Percentiles rank a stretch among this genome's conserved stretches.
phyloP scores from a whole-genome alignment of 2,329 filamentous ascomycete genomes.

The Fusarium pseudograminearum region DNA sequence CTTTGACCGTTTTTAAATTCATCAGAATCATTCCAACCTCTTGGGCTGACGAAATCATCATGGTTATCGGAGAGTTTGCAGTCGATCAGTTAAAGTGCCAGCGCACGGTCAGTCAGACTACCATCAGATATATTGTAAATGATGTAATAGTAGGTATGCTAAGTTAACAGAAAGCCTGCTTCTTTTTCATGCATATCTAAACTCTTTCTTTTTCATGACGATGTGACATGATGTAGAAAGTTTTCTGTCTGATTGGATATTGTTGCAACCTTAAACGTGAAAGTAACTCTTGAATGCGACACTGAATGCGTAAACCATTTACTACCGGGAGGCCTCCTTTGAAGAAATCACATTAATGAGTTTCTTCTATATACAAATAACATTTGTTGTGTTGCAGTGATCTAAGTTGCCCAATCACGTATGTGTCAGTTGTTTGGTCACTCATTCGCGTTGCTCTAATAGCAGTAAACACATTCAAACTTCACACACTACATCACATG shows the following conservation, averaged over 20 bases:
- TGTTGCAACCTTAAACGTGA: background rate
- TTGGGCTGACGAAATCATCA: constrained; percentile 22
- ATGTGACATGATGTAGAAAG: background rate
- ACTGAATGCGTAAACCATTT: background rate
- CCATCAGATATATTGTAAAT: background rate
- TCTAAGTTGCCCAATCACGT: background rate
- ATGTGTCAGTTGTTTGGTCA: background rate
- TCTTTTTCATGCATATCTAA: background rate
- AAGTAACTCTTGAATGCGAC: background rate
- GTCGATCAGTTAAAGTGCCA: background rate
- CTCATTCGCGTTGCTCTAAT: background rate
- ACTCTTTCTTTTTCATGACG: background rate
- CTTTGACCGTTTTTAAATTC: background rate
- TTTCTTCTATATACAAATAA: background rate
- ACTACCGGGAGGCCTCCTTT: background rate
- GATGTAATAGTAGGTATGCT: constrained; percentile 6
- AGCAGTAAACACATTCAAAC: background rate
- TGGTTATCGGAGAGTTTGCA: constrained; percentile 10
- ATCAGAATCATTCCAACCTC: background rate
- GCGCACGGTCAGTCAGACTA: background rate
- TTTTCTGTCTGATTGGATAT: background rate
- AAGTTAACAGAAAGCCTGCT: background rate
- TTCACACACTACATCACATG: background rate
- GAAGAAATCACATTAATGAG: background rate
- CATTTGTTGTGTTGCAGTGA: background rate